Evolutionary conservation across 805 yeast genomes (phyloP).

Genomic region (Candida arabinofermentans): DNA sequence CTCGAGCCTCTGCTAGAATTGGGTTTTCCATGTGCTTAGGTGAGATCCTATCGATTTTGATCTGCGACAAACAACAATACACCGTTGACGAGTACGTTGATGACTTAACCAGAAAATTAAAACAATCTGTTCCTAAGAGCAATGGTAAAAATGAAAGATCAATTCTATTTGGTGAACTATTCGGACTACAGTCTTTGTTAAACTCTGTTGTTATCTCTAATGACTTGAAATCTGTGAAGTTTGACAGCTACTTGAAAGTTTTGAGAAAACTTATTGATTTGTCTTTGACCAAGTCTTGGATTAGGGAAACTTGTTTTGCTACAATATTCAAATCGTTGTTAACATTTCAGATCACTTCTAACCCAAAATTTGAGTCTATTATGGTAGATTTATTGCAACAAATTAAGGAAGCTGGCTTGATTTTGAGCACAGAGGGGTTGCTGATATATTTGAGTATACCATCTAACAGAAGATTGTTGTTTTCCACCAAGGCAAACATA

Average conservation of each 20-base stretch:
- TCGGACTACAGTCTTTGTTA: constrained; percentile 75
- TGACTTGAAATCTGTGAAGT: constrained; percentile 15
- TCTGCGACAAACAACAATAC: constrained; percentile 29
- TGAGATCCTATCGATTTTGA: constrained; percentile 48
- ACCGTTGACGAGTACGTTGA: constrained; percentile 36
- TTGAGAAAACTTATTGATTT: constrained; percentile 49
- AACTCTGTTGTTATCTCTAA: constrained; percentile 44
- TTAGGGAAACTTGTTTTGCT: constrained; percentile 74
- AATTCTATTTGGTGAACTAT: constrained; percentile 73
- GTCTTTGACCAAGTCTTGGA: constrained; percentile 71
- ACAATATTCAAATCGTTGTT: constrained; percentile 58
- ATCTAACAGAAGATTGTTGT: constrained; percentile 11
- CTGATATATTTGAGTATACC: constrained; percentile 63
- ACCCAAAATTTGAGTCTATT: constrained; percentile 10
- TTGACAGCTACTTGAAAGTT: constrained; percentile 36
- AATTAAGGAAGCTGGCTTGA: constrained; percentile 50
- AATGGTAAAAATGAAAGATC: constrained; percentile 86
- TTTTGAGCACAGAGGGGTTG: constrained; percentile 74
- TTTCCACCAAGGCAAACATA: constrained; percentile 19
- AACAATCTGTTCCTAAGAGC: constrained; percentile 35
- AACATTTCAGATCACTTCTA: constrained; percentile 18
- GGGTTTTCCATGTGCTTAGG: constrained; percentile 88
- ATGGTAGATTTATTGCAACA: constrained; percentile 31
- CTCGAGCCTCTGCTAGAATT: constrained; percentile 77
- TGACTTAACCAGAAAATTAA: constrained; percentile 34